Evolutionary conservation across 2,329 filamentous ascomycete species (phyloP).

Genomic region (Akanthomyces lecanii): DNA sequence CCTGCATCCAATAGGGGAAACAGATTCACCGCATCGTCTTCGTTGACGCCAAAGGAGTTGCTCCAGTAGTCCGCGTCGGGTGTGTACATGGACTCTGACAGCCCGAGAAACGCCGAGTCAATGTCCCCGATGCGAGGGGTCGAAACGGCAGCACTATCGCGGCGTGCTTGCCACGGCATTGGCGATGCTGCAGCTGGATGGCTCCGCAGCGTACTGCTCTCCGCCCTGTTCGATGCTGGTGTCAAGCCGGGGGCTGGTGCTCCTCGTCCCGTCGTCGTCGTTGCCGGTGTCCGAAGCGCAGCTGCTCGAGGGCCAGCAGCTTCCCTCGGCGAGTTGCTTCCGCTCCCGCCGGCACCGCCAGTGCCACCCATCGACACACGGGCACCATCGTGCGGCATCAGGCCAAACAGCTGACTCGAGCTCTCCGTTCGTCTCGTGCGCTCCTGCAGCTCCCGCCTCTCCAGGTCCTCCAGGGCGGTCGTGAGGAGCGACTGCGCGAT

Average conservation of each 20-base stretch:
- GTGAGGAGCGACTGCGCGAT: conserved; percentile 48
- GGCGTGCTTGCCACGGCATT: background rate
- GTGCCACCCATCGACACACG: background rate
- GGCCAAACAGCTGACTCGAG: conserved; percentile 48
- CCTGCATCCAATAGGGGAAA: conserved; percentile 49
- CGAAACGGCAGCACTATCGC: conserved; percentile 24
- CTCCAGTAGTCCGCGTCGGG: conserved; percentile 39
- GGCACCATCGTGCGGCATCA: conserved; percentile 34
- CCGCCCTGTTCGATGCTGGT: background rate
- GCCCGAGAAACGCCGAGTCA: conserved; percentile 35
- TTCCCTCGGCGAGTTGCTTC: conserved; percentile 4
- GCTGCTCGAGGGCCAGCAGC: background rate
- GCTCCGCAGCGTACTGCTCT: background rate
- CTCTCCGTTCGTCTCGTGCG: conserved; percentile 44
- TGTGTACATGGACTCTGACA: conserved; percentile 37
- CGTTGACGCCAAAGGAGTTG: conserved; percentile 29
- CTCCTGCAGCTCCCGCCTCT: conserved; percentile 44
- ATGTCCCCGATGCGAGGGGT: conserved; percentile 34
- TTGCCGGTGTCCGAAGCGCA: background rate
- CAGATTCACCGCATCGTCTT: conserved; percentile 42
- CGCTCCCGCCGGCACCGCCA: background rate
- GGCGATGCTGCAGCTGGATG: background rate
- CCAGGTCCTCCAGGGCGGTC: conserved; percentile 43
- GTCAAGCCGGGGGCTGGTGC: background rate
- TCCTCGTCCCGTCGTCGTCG: background rate